These are phyloP conservation scores for Russula compacta DNA, from an alignment of 768 basidiomycete species.

Conservation along the genomic window DNA sequence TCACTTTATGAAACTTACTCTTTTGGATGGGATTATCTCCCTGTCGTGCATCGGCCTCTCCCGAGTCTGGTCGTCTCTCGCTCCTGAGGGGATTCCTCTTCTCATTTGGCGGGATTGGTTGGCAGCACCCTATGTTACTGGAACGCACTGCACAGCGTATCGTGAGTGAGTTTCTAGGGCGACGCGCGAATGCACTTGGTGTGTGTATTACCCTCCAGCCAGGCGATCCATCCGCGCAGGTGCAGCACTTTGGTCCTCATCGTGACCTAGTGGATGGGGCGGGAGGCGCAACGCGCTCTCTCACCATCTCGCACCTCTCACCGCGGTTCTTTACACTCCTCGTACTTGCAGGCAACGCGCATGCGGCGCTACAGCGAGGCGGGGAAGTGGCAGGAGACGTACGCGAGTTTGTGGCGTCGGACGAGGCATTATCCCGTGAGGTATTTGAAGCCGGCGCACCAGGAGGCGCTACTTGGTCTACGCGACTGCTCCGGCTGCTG, in stretches of 20 bases:
- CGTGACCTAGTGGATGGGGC: neutral
- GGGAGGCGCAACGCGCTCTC: neutral
- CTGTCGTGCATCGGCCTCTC: neutral
- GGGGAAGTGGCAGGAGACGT: neutral
- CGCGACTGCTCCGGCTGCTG: neutral
- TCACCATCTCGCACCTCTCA: slow-evolving; percentile 34
- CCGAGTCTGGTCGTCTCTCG: slow-evolving; percentile 39
- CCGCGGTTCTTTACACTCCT: slow-evolving; percentile 36
- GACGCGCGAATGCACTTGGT: slow-evolving; percentile 29
- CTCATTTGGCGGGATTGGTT: slow-evolving; percentile 34
- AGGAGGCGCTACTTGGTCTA: neutral
- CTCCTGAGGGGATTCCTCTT: slow-evolving; percentile 43
- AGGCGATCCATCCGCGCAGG: slow-evolving; percentile 21
- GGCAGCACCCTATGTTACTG: neutral
- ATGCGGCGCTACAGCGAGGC: neutral
- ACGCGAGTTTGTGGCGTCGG: neutral
- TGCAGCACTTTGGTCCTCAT: neutral
- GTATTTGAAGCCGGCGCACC: neutral
- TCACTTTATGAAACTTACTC: neutral
- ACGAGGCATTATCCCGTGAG: neutral
- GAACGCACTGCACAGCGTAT: neutral
- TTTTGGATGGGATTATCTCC: neutral
- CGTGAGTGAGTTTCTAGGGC: slow-evolving; percentile 30
- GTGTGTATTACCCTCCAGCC: slow-evolving; percentile 33
- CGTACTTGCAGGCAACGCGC: neutral